A percentile compares a stretch with the other conserved stretches of the same genome.
These are phyloP conservation scores for Peziza echinospora DNA, from an alignment of 495 filamentous ascomycete species.

Conservation along the genomic window DNA sequence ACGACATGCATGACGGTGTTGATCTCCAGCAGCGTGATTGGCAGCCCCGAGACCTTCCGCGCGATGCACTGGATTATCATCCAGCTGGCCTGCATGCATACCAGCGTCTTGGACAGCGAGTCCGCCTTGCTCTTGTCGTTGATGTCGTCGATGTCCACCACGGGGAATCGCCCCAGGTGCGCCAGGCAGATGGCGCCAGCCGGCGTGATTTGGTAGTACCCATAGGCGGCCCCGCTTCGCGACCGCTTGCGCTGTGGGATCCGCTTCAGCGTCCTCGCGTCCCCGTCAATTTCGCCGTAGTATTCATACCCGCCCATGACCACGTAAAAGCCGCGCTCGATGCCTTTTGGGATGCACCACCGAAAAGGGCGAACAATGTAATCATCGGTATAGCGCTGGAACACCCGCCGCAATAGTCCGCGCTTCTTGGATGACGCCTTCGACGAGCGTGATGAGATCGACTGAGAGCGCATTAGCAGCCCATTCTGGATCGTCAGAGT, in stretches of 20 bases:
- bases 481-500: too few species aligned
- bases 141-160: neutral
- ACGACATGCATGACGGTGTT: conserved; percentile 10
- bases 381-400: too few species aligned
- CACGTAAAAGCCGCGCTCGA: neutral
- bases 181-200: neutral
- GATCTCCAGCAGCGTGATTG: conserved; percentile 10
- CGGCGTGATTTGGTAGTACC: neutral
- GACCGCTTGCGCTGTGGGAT: neutral
- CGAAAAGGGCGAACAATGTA: too few species aligned
- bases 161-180: neutral
- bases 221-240: too few species aligned
- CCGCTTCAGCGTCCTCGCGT: neutral
- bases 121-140: conserved; percentile 4
- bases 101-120: neutral
- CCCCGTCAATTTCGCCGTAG: too few species aligned
- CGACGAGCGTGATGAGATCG: too few species aligned
- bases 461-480: too few species aligned
- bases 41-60: conserved; percentile 2
- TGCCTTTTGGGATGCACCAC: too few species aligned
- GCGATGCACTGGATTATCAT: conserved; percentile 2
- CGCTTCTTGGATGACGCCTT: too few species aligned
- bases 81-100: neutral
- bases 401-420: too few species aligned
- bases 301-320: neutral